Percentiles rank a stretch among this genome's conserved stretches.
phyloP scores from a whole-genome alignment of 2,329 filamentous ascomycete species.

The Fusarium chaquense region DNA sequence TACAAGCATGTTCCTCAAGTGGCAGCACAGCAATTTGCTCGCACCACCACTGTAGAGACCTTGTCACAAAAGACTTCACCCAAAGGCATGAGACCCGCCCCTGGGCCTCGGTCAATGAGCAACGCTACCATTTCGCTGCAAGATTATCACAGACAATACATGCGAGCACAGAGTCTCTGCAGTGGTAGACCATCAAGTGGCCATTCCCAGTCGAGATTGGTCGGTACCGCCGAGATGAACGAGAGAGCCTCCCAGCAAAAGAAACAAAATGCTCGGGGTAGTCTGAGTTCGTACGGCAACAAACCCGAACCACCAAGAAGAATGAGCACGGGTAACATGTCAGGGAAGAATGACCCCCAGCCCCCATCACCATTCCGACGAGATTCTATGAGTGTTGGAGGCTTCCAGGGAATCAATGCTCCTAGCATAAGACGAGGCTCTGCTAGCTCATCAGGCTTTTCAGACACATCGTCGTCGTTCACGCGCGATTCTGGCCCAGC shows the following conservation, averaged over 20 bases:
- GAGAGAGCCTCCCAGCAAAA: conserved; percentile 33
- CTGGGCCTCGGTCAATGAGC: conserved; percentile 31
- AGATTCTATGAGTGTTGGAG: conserved; percentile 28
- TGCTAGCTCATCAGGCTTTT: conserved; percentile 38
- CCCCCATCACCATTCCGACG: conserved; percentile 13
- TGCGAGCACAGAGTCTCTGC: conserved; percentile 54
- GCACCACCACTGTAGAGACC: conserved; percentile 62
- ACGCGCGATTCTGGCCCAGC: conserved; percentile 30
- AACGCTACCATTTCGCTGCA: conserved; percentile 50
- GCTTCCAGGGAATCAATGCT: conserved; percentile 13
- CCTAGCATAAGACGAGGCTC: conserved; percentile 27
- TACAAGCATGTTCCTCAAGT: conserved; percentile 66
- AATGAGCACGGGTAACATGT: conserved; percentile 55
- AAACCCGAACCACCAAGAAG: conserved; percentile 46
- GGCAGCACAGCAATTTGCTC: conserved; percentile 66
- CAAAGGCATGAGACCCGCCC: conserved; percentile 55
- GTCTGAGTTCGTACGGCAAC: conserved; percentile 45
- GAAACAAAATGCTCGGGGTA: conserved; percentile 47
- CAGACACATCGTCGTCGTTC: conserved; percentile 33
- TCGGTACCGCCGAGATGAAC: conserved; percentile 53
- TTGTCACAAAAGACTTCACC: conserved; percentile 52
- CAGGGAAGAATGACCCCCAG: conserved; percentile 32
- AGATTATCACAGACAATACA: conserved; percentile 54
- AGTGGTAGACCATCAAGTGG: conserved; percentile 51
- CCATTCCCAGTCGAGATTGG: conserved; percentile 53